Conservation (phyloP, 768 basidiomycete species). For the Russula brevipes region DNA sequence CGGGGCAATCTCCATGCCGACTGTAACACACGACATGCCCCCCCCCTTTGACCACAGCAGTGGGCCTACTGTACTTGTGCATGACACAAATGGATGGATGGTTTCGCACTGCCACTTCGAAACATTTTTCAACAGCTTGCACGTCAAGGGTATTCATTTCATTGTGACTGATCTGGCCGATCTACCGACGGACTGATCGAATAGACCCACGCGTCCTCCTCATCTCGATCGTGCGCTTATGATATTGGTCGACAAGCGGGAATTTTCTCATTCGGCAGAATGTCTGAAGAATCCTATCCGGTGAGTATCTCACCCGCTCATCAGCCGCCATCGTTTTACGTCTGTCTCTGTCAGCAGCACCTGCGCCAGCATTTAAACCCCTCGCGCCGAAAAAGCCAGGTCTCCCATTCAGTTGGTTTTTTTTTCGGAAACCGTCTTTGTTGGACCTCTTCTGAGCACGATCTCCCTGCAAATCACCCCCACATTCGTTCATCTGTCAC, state of each 20-base stretch:
- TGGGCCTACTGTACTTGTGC: too few relatives aligned
- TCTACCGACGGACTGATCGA: too few relatives aligned
- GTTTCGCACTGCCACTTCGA: too few relatives aligned
- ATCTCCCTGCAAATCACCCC: neutral
- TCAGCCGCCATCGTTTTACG: neutral
- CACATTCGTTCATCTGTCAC: neutral
- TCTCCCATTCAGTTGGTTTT: neutral
- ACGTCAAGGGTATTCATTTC: too few relatives aligned
- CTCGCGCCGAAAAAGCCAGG: neutral
- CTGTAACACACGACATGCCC: too few relatives aligned
- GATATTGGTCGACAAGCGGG: too few relatives aligned
- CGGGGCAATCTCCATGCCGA: neutral
- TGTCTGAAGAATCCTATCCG: neutral
- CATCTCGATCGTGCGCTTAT: too few relatives aligned
- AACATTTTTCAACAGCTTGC: too few relatives aligned
- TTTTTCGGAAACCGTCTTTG: neutral
- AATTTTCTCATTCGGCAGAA: neutral
- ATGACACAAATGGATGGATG: too few relatives aligned
- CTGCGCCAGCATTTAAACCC: slow-evolving; percentile 1
- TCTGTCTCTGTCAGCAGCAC: neutral
- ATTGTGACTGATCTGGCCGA: too few relatives aligned
- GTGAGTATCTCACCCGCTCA: neutral
- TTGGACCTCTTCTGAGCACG: neutral
- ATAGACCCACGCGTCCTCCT: too few relatives aligned
- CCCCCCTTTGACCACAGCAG: too few relatives aligned